These are phyloP conservation scores for Podaxis sp. DNA, from an alignment of 768 basidiomycete genomes.

Conservation along the genomic window DNA sequence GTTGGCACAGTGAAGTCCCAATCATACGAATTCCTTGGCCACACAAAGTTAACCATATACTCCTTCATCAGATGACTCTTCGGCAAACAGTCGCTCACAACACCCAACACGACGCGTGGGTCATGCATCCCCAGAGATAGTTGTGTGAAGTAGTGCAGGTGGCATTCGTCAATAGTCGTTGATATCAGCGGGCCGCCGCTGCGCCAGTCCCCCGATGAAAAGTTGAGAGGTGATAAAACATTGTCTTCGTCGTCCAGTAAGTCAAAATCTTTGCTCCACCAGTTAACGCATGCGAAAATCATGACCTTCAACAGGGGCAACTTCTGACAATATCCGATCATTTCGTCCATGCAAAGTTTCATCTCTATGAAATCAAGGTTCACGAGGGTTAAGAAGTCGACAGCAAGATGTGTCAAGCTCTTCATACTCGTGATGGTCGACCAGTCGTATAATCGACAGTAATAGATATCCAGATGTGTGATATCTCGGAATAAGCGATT, in stretches of 20 bases:
- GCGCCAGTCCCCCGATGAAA: neutral
- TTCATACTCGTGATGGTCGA: neutral
- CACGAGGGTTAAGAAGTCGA: conserved; percentile 5
- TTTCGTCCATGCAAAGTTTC: conserved; percentile 1
- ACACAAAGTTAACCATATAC: conserved; percentile 5
- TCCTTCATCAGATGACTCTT: conserved; percentile 8
- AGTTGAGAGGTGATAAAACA: neutral
- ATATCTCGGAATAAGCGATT: conserved; percentile 7
- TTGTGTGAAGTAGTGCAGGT: conserved; percentile 9
- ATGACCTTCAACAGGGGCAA: conserved; percentile 5
- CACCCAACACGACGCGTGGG: conserved; percentile 8
- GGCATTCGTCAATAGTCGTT: neutral
- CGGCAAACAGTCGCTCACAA: neutral
- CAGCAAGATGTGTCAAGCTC: conserved; percentile 1
- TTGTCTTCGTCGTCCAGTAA: conserved; percentile 1
- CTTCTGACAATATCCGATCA: neutral
- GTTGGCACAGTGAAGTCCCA: conserved; percentile 10
- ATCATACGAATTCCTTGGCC: conserved; percentile 9
- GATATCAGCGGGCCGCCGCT: neutral
- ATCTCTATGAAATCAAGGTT: conserved; percentile 1
- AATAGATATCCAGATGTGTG: conserved; percentile 13
- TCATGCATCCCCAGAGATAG: conserved; percentile 8
- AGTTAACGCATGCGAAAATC: conserved; percentile 6
- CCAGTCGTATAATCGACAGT: conserved; percentile 5
- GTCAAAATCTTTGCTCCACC: conserved; percentile 4